A percentile compares a stretch with the other conserved stretches of the same genome.
Conservation (phyloP, 345 rosid species). For the Sonneratia alba region DNA sequence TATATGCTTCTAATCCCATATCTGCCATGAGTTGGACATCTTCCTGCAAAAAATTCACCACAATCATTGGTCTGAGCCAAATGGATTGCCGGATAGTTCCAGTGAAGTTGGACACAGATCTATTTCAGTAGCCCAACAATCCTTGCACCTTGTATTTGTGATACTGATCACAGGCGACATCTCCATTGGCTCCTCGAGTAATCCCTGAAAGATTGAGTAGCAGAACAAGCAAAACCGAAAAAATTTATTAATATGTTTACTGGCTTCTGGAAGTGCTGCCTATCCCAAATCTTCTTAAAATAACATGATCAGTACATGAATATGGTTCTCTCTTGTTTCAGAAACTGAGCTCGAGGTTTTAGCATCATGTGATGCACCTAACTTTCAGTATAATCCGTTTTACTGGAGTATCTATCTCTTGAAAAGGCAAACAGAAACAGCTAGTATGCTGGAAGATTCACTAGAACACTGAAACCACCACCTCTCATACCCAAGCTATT, state of each 20-base stretch:
- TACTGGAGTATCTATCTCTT: not conserved
- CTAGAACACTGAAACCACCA: no score
- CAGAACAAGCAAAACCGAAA: not conserved
- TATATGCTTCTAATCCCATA: conserved; percentile 21
- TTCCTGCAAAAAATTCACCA: conserved; percentile 13
- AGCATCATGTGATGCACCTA: not conserved
- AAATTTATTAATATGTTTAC: not conserved
- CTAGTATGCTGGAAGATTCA: not conserved
- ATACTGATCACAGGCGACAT: conserved; percentile 21
- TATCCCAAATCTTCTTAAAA: not conserved
- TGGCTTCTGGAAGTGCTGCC: conserved; percentile 10
- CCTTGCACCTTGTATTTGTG: conserved; percentile 22
- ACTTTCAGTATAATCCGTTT: not conserved
- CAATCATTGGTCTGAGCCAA: not conserved
- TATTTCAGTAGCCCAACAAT: not conserved
- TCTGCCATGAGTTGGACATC: conserved; percentile 25
- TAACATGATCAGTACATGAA: not conserved
- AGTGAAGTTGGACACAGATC: not conserved
- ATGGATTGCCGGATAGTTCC: not conserved
- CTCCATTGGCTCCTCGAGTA: conserved; percentile 16
- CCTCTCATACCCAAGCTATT: no score
- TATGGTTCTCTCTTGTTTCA: no score
- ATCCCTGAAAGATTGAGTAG: conserved; percentile 10
- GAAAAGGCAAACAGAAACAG: not conserved
- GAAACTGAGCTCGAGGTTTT: no score